These are phyloP conservation scores for Aspergillus asperescens DNA, from an alignment of 495 filamentous ascomycete species.

Conservation along the genomic window DNA sequence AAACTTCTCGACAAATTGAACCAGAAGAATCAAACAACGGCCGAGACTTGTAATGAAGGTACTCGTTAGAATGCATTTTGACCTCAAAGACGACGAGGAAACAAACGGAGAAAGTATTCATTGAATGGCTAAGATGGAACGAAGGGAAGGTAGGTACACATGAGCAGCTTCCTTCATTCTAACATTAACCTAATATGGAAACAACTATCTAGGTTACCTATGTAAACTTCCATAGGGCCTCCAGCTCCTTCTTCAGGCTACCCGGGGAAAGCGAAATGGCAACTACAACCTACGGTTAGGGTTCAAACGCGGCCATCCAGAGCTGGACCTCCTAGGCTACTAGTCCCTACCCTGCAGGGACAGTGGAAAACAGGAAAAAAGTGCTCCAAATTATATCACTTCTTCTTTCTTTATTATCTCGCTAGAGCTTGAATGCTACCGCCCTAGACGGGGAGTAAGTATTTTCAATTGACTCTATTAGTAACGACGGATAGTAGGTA, in stretches of 20 bases:
- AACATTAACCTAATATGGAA: neutral
- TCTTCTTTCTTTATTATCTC: no score
- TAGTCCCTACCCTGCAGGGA: neutral
- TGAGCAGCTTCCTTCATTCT: neutral
- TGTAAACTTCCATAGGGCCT: neutral
- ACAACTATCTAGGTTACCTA: constrained; percentile 1
- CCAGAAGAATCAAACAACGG: neutral
- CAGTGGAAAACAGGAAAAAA: neutral
- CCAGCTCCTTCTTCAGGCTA: neutral
- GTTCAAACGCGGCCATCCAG: neutral
- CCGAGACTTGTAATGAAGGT: no score
- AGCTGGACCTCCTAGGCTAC: neutral
- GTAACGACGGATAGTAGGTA: no score
- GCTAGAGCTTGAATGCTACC: no score
- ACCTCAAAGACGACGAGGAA: neutral
- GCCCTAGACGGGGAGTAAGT: no score
- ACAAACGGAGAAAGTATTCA: neutral
- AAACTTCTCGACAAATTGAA: constrained; percentile 10
- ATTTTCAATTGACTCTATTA: no score
- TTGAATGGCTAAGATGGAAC: neutral
- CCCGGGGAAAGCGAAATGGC: neutral
- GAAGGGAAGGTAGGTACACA: neutral
- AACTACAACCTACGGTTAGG: neutral
- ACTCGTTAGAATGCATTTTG: neutral
- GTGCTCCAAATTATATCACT: no score